These are phyloP conservation scores for Penicillium concentricum DNA, from an alignment of 2,329 filamentous ascomycete species.

Conservation along the genomic window DNA sequence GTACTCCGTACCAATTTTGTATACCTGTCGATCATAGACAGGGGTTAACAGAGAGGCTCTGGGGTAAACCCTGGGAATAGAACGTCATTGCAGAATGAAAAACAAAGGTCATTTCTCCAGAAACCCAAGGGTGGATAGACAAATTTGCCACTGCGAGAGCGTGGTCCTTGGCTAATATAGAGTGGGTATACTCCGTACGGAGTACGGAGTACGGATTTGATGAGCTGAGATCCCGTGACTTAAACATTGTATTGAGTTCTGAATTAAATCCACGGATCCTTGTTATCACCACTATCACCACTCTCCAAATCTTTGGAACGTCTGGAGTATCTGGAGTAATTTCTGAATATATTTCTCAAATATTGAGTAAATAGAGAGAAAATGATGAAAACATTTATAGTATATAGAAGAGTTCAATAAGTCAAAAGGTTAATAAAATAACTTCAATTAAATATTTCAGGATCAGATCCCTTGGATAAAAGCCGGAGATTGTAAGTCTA, in stretches of 20 bases:
- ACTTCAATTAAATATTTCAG: background rate
- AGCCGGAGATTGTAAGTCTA: no score
- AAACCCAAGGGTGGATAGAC: background rate
- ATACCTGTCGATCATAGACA: background rate
- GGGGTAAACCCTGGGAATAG: background rate
- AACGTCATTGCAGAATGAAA: background rate
- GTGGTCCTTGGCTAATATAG: background rate
- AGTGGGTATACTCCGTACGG: background rate
- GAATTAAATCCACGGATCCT: background rate
- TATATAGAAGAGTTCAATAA: no score
- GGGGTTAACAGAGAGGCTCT: background rate
- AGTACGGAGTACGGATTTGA: no score
- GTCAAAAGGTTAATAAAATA: background rate
- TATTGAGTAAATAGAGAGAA: no score
- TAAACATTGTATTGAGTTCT: background rate
- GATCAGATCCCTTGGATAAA: background rate
- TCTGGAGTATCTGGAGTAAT: no score
- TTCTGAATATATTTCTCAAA: no score
- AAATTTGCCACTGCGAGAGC: background rate
- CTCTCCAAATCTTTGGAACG: background rate
- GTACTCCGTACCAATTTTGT: no score
- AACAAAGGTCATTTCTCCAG: background rate
- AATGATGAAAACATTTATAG: no score
- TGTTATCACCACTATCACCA: conserved; percentile 1
- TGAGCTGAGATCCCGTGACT: background rate